phyloP scores from a whole-genome alignment of 805 yeast species.

The Kazachstania martiniae region DNA sequence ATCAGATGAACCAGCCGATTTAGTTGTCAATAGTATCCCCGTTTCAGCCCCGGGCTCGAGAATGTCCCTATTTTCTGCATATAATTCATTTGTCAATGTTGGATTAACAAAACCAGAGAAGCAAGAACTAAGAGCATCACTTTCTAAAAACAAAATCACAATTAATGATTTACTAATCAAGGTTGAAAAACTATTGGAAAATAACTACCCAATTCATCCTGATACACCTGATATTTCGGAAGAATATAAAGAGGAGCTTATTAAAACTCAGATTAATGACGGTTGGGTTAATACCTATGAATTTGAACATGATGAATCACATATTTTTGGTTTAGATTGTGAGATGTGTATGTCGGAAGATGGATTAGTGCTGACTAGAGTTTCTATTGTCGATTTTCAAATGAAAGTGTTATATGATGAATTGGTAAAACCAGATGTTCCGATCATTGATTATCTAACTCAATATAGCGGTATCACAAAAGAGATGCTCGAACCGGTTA shows the following conservation, averaged over 20 bases:
- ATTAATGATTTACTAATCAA: slow-evolving; percentile 45
- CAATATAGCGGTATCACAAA: slow-evolving; percentile 79
- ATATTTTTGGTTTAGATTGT: slow-evolving; percentile 78
- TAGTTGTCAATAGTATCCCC: slow-evolving; percentile 34
- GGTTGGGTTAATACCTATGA: slow-evolving; percentile 43
- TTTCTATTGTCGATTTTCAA: slow-evolving; percentile 59
- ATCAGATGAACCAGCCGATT: slow-evolving; percentile 3
- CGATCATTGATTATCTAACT: slow-evolving; percentile 73
- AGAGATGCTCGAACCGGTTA: slow-evolving; percentile 47
- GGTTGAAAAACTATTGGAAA: slow-evolving; percentile 35
- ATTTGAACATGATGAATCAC: slow-evolving; percentile 48
- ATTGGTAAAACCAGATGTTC: slow-evolving; percentile 65
- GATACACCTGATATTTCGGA: slow-evolving; percentile 12
- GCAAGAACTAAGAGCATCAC: slow-evolving; percentile 25
- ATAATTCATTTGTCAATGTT: slow-evolving; percentile 44
- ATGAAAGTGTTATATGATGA: slow-evolving; percentile 55
- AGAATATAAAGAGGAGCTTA: slow-evolving; percentile 6
- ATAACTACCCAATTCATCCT: slow-evolving; percentile 56
- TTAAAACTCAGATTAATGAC: slow-evolving; percentile 3
- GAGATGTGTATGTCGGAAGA: slow-evolving; percentile 74
- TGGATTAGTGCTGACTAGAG: slow-evolving; percentile 65
- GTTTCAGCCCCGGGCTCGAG: slow-evolving; percentile 57
- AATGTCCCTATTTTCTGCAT: slow-evolving; percentile 42
- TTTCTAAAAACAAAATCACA: slow-evolving; percentile 28
- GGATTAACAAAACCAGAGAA: slow-evolving; percentile 50